Percentiles rank a stretch among this genome's conserved stretches.
Conservation (phyloP, 1,284 basidiomycete genomes). For the Porogramme epimiltina region DNA sequence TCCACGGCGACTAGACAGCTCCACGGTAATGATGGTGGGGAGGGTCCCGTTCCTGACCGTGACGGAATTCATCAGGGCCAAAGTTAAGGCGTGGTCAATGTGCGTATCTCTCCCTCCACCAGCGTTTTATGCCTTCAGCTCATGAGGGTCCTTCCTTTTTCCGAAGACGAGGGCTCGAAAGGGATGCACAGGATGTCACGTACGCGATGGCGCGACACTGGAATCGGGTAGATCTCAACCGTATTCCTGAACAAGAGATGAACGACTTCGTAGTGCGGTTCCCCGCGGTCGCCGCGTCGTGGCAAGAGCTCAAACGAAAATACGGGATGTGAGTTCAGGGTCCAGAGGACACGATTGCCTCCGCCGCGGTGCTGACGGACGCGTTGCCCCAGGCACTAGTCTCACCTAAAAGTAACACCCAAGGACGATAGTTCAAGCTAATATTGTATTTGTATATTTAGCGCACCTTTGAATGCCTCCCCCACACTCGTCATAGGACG, state of each 20-base stretch:
- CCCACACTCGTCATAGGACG: no score
- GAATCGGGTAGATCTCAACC: constrained; percentile 78
- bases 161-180: constrained; percentile 60
- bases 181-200: constrained; percentile 72
- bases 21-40: constrained; percentile 65
- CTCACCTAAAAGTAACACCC: constrained; percentile 4
- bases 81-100: constrained; percentile 78
- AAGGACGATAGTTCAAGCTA: constrained; percentile 5
- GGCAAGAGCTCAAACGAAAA: constrained; percentile 70
- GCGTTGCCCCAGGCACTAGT: constrained; percentile 15
- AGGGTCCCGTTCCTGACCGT: constrained; percentile 74
- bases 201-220: constrained; percentile 70
- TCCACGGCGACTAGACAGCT: constrained; percentile 66
- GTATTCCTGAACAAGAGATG: constrained; percentile 81
- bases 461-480: not conserved
- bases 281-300: constrained; percentile 58
- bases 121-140: constrained; percentile 13
- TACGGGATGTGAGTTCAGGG: constrained; percentile 48
- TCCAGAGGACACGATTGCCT: no score
- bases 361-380: constrained; percentile 2
- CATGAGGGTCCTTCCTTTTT: constrained; percentile 3
- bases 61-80: constrained; percentile 79
- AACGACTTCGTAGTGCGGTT: constrained; percentile 62
- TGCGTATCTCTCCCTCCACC: constrained; percentile 41
- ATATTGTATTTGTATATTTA: constrained; percentile 10